Evolutionary conservation across 2,329 filamentous ascomycete genomes (phyloP), one percentile per base, ranked within the genome.

Genomic region (Madurella mycetomatis): DNA sequence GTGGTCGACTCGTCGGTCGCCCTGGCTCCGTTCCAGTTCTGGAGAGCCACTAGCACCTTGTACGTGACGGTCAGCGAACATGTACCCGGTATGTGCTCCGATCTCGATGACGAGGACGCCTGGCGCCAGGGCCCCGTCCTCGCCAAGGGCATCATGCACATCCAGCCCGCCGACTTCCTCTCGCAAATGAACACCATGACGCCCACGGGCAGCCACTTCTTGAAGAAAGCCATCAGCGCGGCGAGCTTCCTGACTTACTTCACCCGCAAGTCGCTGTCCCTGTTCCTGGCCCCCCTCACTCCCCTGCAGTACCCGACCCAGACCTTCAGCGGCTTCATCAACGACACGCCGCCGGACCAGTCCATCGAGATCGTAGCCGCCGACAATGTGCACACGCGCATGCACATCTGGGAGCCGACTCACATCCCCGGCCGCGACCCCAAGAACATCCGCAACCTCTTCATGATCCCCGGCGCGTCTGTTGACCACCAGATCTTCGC

Each of bases 401-500:
- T 86, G 62, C 75, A 83, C 62, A 73, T 83, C 62, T 86, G 80
- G 79, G 76, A 83, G 58, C 74, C 82, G 2, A 74, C 72, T 1
- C 66, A 72, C 31, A 31, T 60, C 8, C 65, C 69, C 40, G 58
- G 64, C 1, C 65, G 61, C 1, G 62, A 56, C 55, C 39, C 51
- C 2, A 48, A 72, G 18, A 65, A 70, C 16, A 66, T 72, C 9
- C 74, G 74, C 62, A 79, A 80, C 56, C 68, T 86, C 5, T 76
- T 86, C 56, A 77, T 86, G 73, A 74, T 86, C 43, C 82, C 83
- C 0, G 84, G 83, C 17, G 82, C 82, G 0, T 74, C 80, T 1
- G 83, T 86, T 1, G 80, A 85, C 64, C 80, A 86, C 60, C 78
- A 82, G 58, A 83, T 86, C 50, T 86, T 75, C 58, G 76, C 83